Base-by-base conservation (phyloP, 495 filamentous ascomycete species). In the Hamigera avellanea region DNA sequence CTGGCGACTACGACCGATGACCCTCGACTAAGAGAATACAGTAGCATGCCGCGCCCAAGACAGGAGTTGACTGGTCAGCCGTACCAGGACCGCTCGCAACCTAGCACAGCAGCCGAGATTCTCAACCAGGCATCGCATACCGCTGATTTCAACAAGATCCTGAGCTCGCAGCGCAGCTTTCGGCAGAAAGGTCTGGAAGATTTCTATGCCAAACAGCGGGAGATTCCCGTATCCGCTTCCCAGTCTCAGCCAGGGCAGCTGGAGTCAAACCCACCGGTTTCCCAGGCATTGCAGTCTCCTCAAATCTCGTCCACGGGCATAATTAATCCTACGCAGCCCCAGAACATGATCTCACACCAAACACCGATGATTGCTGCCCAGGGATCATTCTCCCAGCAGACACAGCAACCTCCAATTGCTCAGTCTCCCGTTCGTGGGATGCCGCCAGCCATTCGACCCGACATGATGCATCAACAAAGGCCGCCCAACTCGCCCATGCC, bases 11-110 rank as follows among this genome's bases (percentile, higher is more conserved):
- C 80, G 38, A 72, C 81, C 19, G 79, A 83, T 43, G 86, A 95
- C 48, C 73, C 79, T 33, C 75, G 86, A 37, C 66, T 80, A 40
- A 73, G 81, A 45, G 87, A 93, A 47, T 87, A 89, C 47, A 81
- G 79, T 48, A 80, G 69, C 46, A 80, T 95, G 40, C 74, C 87
- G 27, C 83, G 91, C 37, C 79, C 85, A 5, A 73, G 87, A 18
- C 91, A 96, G 52, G 91, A 96, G 52, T 73, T 95, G 39, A 78
- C 83, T 2, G 93, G 91, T 14, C 78, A 81, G 16, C 71, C 88
- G 2, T 98, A 95, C 56, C 81, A 86, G 54, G 93, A 96, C 54
- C 74, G 84, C 32, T 82, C 76, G 9, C 81, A 87, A 54, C 64
- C 83, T 12, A 89, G 78, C 45, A 72, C 81, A n/a, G 67, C 78